phyloP scores from a whole-genome alignment of 305 asterid species.

The Fraxinus greggii region DNA sequence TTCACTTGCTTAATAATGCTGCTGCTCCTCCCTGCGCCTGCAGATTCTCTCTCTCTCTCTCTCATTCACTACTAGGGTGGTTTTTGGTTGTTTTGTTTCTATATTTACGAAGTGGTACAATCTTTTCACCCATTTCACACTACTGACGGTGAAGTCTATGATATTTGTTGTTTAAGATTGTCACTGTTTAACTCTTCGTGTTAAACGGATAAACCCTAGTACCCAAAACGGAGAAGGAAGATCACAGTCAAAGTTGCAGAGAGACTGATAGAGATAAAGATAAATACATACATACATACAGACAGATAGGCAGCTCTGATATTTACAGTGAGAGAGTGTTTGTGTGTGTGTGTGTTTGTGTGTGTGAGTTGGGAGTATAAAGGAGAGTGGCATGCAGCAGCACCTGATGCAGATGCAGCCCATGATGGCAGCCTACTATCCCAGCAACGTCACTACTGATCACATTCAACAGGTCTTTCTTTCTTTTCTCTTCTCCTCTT shows the following conservation, averaged over 20 bases:
- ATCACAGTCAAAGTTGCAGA: constrained; percentile 30
- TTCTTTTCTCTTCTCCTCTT: not conserved
- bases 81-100: not conserved
- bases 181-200: not conserved
- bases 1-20: constrained; percentile 25
- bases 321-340: constrained; percentile 17
- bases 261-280: not conserved
- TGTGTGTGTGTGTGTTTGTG: constrained; percentile 10
- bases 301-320: constrained; percentile 12
- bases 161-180: not conserved
- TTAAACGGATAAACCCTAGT: constrained; percentile 22
- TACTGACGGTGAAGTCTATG: not conserved
- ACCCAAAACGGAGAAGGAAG: constrained; percentile 24
- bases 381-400: constrained; percentile 47
- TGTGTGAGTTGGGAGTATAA: constrained; percentile 31
- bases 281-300: constrained; percentile 20
- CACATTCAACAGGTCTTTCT: constrained; percentile 65
- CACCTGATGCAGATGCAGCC: constrained; percentile 89
- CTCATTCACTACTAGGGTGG: not conserved
- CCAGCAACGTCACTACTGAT: constrained; percentile 74
- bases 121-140: not conserved
- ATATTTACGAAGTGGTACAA: not conserved
- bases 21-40: constrained; percentile 26
- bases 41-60: constrained; percentile 28
- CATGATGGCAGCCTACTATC: constrained; percentile 83